These are phyloP conservation scores for Backusella westeae DNA, from an alignment of 192 early-diverging fungal species.

Conservation along the genomic window DNA sequence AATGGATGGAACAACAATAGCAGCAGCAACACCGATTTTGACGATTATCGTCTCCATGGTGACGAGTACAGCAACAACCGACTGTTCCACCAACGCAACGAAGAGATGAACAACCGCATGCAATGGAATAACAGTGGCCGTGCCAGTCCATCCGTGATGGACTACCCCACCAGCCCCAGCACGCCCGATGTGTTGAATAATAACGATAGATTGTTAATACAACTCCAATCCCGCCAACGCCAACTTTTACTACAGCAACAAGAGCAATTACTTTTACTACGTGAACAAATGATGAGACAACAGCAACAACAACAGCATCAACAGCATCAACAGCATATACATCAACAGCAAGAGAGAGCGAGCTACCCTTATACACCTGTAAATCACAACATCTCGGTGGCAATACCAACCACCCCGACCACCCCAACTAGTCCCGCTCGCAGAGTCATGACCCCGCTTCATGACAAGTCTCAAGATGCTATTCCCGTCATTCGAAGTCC, in stretches of 20 bases:
- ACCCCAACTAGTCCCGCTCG: background rate
- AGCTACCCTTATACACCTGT: slow-evolving; percentile 28
- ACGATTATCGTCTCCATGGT: background rate
- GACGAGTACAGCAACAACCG: background rate
- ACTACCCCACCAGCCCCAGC: background rate
- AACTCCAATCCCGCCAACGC: slow-evolving; percentile 14
- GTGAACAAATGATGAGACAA: slow-evolving; percentile 24
- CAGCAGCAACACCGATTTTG: background rate
- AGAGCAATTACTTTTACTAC: slow-evolving; percentile 16
- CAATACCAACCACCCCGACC: background rate
- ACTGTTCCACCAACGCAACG: background rate
- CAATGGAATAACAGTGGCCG: background rate
- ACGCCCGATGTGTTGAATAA: background rate
- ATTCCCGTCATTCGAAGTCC: background rate
- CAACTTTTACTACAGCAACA: slow-evolving; percentile 13
- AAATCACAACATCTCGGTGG: slow-evolving; percentile 7
- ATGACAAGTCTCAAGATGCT: slow-evolving; percentile 10
- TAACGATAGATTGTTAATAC: slow-evolving; percentile 13
- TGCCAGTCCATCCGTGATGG: slow-evolving; percentile 3
- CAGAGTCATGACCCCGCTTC: background rate
- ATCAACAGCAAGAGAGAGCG: slow-evolving; percentile 23
- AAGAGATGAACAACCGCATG: background rate
- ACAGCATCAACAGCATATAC: slow-evolving; percentile 31
- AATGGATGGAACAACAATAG: background rate
- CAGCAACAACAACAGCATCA: background rate